These are phyloP conservation scores for Globisporangium echinulatum DNA, from an alignment of 352 stramenopile species.

Conservation along the genomic window DNA sequence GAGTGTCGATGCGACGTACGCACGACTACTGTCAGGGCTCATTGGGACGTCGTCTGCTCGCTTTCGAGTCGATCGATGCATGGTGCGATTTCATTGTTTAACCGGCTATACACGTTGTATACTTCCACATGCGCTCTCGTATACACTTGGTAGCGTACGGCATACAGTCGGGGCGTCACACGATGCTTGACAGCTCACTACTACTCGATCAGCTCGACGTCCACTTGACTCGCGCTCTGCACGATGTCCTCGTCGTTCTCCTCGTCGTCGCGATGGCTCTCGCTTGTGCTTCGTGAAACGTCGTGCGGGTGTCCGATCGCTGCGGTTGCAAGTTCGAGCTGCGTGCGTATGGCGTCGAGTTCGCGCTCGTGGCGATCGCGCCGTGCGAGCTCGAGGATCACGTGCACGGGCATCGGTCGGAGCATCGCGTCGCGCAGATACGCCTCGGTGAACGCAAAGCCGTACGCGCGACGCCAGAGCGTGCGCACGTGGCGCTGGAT, in stretches of 20 bases:
- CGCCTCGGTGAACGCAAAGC: slow-evolving; percentile 46
- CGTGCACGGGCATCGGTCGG: slow-evolving; percentile 42
- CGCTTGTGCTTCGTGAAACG: neutral
- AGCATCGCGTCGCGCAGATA: slow-evolving; percentile 42
- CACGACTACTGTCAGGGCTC: no score
- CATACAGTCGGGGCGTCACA: no score
- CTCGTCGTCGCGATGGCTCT: neutral
- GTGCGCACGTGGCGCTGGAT: slow-evolving; percentile 37
- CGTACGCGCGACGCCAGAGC: slow-evolving; percentile 54
- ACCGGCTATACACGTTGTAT: no score
- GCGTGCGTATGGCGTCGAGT: slow-evolving; percentile 24
- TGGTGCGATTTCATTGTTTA: no score
- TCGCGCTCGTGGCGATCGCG: slow-evolving; percentile 28
- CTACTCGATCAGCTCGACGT: slow-evolving; percentile 3
- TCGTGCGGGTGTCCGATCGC: neutral
- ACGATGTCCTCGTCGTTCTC: neutral
- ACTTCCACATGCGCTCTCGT: neutral
- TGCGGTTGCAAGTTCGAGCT: slow-evolving; percentile 35
- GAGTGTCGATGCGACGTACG: no score
- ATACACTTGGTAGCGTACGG: no score
- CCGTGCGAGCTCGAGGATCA: slow-evolving; percentile 57
- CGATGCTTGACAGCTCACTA: no score
- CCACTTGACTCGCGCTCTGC: slow-evolving; percentile 6
- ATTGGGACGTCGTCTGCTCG: no score
- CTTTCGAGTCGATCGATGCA: no score